phyloP scores from a whole-genome alignment of 441 rosid genomes.

The Eutrema salsugineum region DNA sequence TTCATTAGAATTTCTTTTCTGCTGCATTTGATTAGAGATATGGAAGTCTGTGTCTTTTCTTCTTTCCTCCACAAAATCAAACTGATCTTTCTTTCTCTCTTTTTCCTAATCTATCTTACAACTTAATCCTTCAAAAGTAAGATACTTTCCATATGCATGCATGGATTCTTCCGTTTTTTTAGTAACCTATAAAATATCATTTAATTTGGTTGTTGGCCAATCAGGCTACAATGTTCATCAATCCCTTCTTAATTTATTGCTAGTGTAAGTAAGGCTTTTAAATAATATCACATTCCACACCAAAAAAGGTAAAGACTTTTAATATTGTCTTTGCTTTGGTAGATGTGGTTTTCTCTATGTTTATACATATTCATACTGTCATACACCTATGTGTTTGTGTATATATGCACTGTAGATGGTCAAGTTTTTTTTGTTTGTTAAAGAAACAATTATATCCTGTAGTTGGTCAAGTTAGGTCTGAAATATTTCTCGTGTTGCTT shows the following conservation, averaged over 20 bases:
- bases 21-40: background rate
- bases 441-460: too few relatives aligned
- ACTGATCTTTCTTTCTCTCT: background rate
- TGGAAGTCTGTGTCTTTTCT: background rate
- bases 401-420: too few relatives aligned
- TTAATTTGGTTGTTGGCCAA: constrained; percentile 31
- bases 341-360: background rate
- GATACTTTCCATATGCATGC: constrained; percentile 17
- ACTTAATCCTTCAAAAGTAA: background rate
- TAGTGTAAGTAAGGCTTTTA: background rate
- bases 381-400: too few relatives aligned
- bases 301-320: background rate
- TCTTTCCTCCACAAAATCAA: background rate
- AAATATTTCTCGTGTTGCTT: constrained; percentile 9
- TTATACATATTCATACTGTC: too few relatives aligned
- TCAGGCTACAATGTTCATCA: constrained; percentile 17
- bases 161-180: constrained; percentile 10
- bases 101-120: background rate
- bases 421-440: too few relatives aligned
- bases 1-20: too few relatives aligned
- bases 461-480: constrained; percentile 33
- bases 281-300: background rate
- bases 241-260: background rate
- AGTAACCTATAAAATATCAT: background rate
- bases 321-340: background rate